Base-by-base conservation (phyloP, 106 monocot genomes). In the Narthecium ossifragum region DNA sequence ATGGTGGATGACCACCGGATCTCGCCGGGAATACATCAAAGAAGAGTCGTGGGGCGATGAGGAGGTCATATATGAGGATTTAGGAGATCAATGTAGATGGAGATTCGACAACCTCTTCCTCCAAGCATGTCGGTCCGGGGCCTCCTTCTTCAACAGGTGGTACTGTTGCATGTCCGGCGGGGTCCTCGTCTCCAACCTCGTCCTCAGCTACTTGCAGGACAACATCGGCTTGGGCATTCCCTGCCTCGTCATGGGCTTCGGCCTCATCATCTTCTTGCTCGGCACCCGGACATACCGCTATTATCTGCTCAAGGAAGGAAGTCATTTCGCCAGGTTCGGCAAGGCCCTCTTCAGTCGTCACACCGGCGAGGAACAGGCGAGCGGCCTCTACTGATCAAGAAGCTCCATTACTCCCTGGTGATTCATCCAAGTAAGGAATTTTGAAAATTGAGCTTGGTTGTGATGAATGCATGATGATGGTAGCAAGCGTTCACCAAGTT, bases 71-170 rank as follows among this genome's bases (percentile, higher is more conserved):
- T n/a, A n/a, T n/a, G n/a, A n/a, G n/a, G n/a, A n/a, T n/a, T n/a
- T n/a, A n/a, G n/a, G n/a, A n/a, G n/a, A n/a, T n/a, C n/a, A n/a
- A n/a, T n/a, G n/a, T n/a, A n/a, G n/a, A n/a, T n/a, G n/a, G n/a
- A n/a, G n/a, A n/a, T 76, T 76, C 34, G 76, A 76, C 40, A 58
- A 64, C 33, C 52, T 46, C 23, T 51, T 70, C 26, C 70, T 46
- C 0, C 15, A 12, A 37, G 70, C 64, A 14, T n/a, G 37, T 28
- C 32, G 53, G 10, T 69, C 64, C 6, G 64, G 51, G 26, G 65
- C 59, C 45, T 63, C 76, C 50, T 76, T 76, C 65, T 76, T 76
- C 70, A 76, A 76, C 51, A 65, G 76, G 69, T 76, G 70, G 70
- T 64, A 70, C 38, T 76, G 64, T 24, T 49, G 52, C 1, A 50